Base-by-base conservation (phyloP, 192 early-diverging fungal species). In the Coemansia sp. region DNA sequence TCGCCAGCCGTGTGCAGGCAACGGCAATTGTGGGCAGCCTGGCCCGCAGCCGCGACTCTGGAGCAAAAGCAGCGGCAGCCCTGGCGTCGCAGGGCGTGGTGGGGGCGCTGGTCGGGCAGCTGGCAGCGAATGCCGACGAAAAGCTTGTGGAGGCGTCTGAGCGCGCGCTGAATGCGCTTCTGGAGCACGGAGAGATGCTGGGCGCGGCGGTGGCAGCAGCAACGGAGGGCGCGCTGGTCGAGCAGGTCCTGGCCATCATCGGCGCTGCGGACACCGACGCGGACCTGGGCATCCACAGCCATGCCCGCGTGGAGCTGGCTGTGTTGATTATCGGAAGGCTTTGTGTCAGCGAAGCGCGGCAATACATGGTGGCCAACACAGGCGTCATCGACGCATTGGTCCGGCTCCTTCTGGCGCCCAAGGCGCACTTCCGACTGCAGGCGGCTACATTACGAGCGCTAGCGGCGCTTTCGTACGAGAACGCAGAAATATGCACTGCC, bases 141-240 rank as follows among this genome's bases (percentile, higher is more conserved):
- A 42, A 35, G 39, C 67, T 79, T 27, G 59, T 67, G 32, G 76
- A 79, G 64, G 61, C 61, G 35, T 73, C 76, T 9, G 76, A 66
- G 58, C 76, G 76, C 11, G 76, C 76, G 6, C 65, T 79, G 14
- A 70, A 79, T n/a, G 76, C 76, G 25, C 71, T 79, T 22, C 61
- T 79, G 54, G 56, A 58, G 20, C 66, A 79, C 54, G 45, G 45
- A 36, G 55, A 64, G 16, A 65, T 61, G 22, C 57, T 58, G 30
- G 20, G 19, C 1, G 64, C 61, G 46, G 61, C 62, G 46, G 60
- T 60, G 16, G 68, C 39, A 14, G 75, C 68, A 52, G 68, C 66
- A 58, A 60, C 69, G 48, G 36, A 60, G 9, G 29, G 24, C 50
- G 55, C 56, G 28, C 57, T 78, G 35, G 57, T 78, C 10, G 62